Evolutionary conservation across 1,284 basidiomycete species (phyloP).

Genomic region (Rhodotorula sp.): DNA sequence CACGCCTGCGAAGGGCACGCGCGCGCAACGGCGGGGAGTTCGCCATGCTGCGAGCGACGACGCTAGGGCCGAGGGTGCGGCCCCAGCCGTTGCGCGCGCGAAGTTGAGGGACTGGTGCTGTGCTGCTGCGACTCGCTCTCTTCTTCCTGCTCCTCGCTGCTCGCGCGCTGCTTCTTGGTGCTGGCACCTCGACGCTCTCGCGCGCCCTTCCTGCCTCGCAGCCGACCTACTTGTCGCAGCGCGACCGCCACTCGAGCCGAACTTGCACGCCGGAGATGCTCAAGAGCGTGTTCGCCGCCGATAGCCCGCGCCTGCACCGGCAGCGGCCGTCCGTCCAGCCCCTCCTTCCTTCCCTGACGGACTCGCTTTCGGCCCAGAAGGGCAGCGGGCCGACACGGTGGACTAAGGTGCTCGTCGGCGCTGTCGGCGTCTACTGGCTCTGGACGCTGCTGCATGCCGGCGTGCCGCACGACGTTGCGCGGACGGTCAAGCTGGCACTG

Average conservation of each 20-base stretch:
- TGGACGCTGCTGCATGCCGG: not conserved
- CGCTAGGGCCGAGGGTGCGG: too few relatives aligned
- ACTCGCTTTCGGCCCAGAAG: not conserved
- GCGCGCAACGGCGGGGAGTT: too few relatives aligned
- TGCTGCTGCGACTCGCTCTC: too few relatives aligned
- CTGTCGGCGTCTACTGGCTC: not conserved
- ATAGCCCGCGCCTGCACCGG: not conserved
- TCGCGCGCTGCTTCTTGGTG: not conserved
- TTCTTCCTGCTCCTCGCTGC: too few relatives aligned
- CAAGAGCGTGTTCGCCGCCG: not conserved
- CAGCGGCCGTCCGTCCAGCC: not conserved
- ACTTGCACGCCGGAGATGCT: not conserved
- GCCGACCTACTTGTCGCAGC: too few relatives aligned
- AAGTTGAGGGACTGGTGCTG: too few relatives aligned
- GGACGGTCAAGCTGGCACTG: not conserved
- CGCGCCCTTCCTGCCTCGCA: too few relatives aligned
- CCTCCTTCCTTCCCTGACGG: constrained; percentile 1
- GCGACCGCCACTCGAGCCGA: not conserved
- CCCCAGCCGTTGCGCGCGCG: too few relatives aligned
- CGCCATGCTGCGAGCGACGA: too few relatives aligned
- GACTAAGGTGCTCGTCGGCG: not conserved
- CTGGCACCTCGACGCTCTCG: not conserved
- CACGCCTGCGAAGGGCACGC: too few relatives aligned
- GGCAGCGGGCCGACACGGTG: not conserved
- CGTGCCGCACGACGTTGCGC: not conserved